Percentiles rank a stretch among this genome's conserved stretches.
Conservation (phyloP, 306 rosid genomes). For the Citrullus colocynthis region DNA sequence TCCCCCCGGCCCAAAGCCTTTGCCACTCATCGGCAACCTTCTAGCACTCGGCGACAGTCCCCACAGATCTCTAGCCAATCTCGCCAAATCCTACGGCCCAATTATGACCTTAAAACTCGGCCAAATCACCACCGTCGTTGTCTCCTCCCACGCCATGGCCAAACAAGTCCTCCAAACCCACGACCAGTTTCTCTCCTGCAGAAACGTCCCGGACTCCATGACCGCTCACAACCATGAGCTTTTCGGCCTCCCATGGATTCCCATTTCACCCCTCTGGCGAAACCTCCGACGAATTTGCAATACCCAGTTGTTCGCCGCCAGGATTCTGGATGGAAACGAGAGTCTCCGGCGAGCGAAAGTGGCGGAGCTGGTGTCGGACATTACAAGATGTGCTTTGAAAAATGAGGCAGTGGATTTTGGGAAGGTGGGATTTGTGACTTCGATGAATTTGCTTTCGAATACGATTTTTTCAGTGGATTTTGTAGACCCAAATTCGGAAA, state of each 20-base stretch:
- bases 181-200: constrained; percentile 18
- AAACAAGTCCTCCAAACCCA: constrained; percentile 15
- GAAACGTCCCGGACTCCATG: constrained; percentile 16
- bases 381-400: not conserved
- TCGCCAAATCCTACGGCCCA: constrained; percentile 24
- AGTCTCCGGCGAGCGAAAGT: constrained; percentile 13
- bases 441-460: constrained; percentile 22
- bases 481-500: constrained; percentile 18
- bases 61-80: constrained; percentile 19
- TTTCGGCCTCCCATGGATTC: constrained; percentile 17
- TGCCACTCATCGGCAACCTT: constrained; percentile 36
- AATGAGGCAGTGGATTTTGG: constrained; percentile 22
- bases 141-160: constrained; percentile 20
- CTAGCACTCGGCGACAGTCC: constrained; percentile 30
- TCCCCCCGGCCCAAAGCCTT: constrained; percentile 41
- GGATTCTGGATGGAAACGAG: constrained; percentile 21
- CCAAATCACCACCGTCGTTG: constrained; percentile 14
- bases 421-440: constrained; percentile 14
- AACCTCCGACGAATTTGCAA: not conserved
- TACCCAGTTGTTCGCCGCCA: constrained; percentile 2
- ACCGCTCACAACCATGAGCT: constrained; percentile 4
- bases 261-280: constrained; percentile 19
- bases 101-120: constrained; percentile 26
- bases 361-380: constrained; percentile 1
- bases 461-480: constrained; percentile 29